Base-by-base conservation (phyloP, 768 basidiomycete genomes). In the Leccinum truebloodii region DNA sequence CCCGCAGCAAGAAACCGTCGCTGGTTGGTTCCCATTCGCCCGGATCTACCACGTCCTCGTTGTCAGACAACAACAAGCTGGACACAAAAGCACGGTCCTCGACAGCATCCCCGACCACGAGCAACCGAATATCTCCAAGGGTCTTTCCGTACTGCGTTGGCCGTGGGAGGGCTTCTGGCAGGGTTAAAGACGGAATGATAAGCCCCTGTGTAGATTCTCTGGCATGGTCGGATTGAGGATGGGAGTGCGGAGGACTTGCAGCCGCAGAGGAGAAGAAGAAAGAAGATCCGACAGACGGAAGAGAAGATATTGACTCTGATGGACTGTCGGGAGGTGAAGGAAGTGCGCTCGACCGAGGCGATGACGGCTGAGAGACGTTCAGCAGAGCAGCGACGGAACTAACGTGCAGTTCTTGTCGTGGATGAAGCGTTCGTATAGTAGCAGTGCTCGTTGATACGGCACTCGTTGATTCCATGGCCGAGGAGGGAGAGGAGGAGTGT, bases 251-350 rank as follows among this genome's bases (percentile, higher is more conserved):
- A 3, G 85, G 88, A 62, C 86, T 88, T 1, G 83, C 84, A 13
- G 86, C 86, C 0, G 83, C 86, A 10, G 88, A 90, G 34, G 87
- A 89, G 76, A 89, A 90, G 76, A 90, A 88, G 79, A 89, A 89
- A 1, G 87, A 88, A 2, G 87, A 89, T 18, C 85, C 82, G 13
- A 89, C 84, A 1, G 87, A 89, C 1, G 89, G 89, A 3, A 90
- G 77, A 6, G 89, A 90, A 1, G 89, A 90, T 44, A 85, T 75
- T 1, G 86, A 87, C 54, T 79, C 85, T 9, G 83, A 79, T 46
- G 83, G 88, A 67, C 87, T 88, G 67, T 83, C 81, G 46, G 86
- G 83, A 12, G 84, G 82, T 8, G 87, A 87, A 18, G 83, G 83
- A 48, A 81, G 72, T 3, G 77, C 73, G 61, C 80, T 81, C 14